Evolutionary conservation across 176 grass and related monocot species (phyloP).

Genomic region (Oryza punctata): DNA sequence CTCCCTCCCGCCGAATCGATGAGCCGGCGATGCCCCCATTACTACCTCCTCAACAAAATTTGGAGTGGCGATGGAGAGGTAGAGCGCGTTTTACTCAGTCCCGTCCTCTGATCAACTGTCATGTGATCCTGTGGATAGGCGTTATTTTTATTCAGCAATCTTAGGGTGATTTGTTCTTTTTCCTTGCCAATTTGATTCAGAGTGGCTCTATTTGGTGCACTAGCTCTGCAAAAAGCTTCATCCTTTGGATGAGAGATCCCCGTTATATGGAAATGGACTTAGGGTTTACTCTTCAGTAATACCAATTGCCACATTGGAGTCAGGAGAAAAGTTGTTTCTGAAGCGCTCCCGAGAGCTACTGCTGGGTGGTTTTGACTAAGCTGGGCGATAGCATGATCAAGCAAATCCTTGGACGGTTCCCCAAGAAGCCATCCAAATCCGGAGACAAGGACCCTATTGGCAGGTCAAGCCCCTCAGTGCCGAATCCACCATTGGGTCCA

Average conservation of each 20-base stretch:
- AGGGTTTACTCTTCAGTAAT: slow-evolving; percentile 40
- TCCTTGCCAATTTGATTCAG: not conserved
- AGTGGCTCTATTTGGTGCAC: slow-evolving; percentile 16
- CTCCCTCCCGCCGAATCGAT: not conserved
- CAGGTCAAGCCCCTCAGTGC: slow-evolving; percentile 40
- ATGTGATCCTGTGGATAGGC: not conserved
- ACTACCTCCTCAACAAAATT: not conserved
- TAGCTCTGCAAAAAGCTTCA: not conserved
- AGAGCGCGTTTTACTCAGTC: not conserved
- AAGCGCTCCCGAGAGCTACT: slow-evolving; percentile 3
- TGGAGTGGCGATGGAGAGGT: not conserved
- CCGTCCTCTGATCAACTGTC: not conserved
- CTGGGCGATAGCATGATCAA: slow-evolving; percentile 71
- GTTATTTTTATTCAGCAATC: slow-evolving; percentile 1
- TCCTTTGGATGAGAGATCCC: not conserved
- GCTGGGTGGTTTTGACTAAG: not conserved
- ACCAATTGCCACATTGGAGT: not conserved
- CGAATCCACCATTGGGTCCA: slow-evolving; percentile 13
- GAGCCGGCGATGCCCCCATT: not conserved
- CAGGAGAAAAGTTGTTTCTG: not conserved
- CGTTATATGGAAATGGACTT: not conserved
- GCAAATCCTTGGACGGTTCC: slow-evolving; percentile 71
- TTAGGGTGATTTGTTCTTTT: not conserved
- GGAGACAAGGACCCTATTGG: slow-evolving; percentile 61
- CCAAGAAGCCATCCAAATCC: slow-evolving; percentile 69